Percentiles rank a stretch among this genome's conserved stretches.
These are phyloP conservation scores for Pseudogymnoascus sp. DNA, from an alignment of 2,329 filamentous ascomycete species.

Conservation along the genomic window DNA sequence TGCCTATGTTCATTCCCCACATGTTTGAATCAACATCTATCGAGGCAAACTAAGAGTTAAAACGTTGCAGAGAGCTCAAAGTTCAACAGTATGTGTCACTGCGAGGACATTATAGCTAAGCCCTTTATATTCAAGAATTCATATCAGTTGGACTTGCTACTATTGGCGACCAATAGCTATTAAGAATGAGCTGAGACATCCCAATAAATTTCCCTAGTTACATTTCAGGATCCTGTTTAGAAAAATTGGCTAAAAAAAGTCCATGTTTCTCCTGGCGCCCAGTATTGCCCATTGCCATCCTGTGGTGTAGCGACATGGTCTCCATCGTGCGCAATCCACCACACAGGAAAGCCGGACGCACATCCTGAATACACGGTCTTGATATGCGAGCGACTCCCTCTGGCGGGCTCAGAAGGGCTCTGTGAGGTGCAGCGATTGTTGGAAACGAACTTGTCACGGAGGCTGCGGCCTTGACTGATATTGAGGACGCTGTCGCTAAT, in stretches of 20 bases:
- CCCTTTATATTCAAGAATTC: no score
- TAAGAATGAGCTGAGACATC: not conserved
- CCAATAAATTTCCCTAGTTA: not conserved
- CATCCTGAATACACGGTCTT: constrained; percentile 24
- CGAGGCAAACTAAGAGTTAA: no score
- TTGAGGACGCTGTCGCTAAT: constrained; percentile 29
- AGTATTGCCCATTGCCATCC: constrained; percentile 16
- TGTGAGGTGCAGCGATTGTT: constrained; percentile 31
- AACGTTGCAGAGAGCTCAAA: no score
- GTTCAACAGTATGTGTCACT: no score
- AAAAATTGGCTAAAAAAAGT: constrained; percentile 23
- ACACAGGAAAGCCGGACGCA: constrained; percentile 26
- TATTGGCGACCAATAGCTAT: not conserved
- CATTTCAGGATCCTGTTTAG: not conserved
- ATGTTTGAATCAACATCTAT: no score
- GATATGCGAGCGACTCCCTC: constrained; percentile 11
- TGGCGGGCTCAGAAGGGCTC: constrained; percentile 17
- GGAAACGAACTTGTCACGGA: constrained; percentile 31
- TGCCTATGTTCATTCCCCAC: no score
- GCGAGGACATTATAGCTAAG: no score
- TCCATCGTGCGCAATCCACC: constrained; percentile 28
- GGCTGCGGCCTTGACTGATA: constrained; percentile 25
- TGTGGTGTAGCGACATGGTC: constrained; percentile 23
- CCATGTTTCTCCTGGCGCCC: constrained; percentile 25
- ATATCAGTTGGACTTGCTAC: not conserved